Percentiles rank a stretch among this genome's conserved stretches.
Evolutionary conservation across 306 rosid genomes (phyloP).

Genomic region (Vigna mungo): DNA sequence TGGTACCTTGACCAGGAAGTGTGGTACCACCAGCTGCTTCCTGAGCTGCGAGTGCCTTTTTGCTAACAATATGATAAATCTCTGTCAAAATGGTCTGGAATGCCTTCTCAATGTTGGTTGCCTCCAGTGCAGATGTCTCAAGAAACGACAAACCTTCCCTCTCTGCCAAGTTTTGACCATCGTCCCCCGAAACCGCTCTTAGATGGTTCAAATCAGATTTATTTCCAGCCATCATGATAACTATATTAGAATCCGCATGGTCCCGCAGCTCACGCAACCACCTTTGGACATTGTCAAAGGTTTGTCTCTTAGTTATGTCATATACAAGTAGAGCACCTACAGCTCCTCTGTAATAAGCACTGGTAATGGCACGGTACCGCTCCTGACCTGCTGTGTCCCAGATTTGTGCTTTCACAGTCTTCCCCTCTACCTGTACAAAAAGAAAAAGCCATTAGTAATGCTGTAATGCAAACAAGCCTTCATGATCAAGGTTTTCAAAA

Average conservation of each 20-base stretch:
- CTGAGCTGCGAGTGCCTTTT: conserved; percentile 97
- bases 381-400: conserved; percentile 99
- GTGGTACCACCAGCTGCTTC: conserved; percentile 68
- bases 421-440: conserved; percentile 85
- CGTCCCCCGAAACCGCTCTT: conserved; percentile 84
- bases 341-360: conserved; percentile 99
- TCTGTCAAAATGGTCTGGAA: conserved; percentile 95
- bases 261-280: conserved; percentile 98
- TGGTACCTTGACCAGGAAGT: conserved; percentile 91
- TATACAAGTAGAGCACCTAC: conserved; percentile 96
- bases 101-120: conserved; percentile 95
- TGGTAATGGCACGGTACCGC: conserved; percentile 96
- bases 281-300: conserved; percentile 93
- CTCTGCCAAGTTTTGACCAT: conserved; percentile 93
- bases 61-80: conserved; percentile 95
- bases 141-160: conserved; percentile 96
- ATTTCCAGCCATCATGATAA: conserved; percentile 98
- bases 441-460: conserved; percentile 25
- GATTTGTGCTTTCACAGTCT: conserved; percentile 97
- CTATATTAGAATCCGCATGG: conserved; percentile 97
- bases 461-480: background rate
- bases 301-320: conserved; percentile 94
- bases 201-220: conserved; percentile 93
- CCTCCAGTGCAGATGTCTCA: conserved; percentile 97
- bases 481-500: background rate